Evolutionary conservation across 1,139 yeast species (phyloP).

Genomic region (Candida tropicalis): DNA sequence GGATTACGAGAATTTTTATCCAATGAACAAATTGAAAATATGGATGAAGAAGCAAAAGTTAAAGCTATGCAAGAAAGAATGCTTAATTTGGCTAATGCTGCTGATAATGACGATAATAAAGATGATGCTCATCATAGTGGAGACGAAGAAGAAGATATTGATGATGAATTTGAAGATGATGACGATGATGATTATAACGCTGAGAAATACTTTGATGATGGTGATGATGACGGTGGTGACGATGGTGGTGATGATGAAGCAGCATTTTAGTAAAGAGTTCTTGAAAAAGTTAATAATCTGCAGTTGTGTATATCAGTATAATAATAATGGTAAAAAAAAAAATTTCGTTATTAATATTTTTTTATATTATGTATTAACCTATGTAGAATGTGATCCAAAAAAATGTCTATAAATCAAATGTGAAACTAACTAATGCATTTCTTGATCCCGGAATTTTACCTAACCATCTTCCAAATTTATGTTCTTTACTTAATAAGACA

Average conservation of each 20-base stretch:
- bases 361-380: too few relatives aligned
- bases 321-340: not conserved
- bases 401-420: constrained; percentile 38
- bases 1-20: constrained; percentile 44
- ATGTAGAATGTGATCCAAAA: not conserved
- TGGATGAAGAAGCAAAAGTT: constrained; percentile 30
- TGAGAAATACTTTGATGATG: constrained; percentile 62
- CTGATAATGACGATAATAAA: constrained; percentile 42
- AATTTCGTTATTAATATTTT: constrained; percentile 2
- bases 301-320: not conserved
- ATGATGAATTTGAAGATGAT: constrained; percentile 64
- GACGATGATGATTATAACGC: constrained; percentile 67
- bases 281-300: too few relatives aligned
- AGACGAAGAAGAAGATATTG: constrained; percentile 47
- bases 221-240: constrained; percentile 78
- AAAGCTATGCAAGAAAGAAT: constrained; percentile 57
- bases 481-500: constrained; percentile 81
- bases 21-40: constrained; percentile 24
- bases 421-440: constrained; percentile 43
- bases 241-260: constrained; percentile 87
- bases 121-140: constrained; percentile 43
- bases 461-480: constrained; percentile 84
- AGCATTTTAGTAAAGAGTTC: constrained; percentile 53
- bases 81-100: constrained; percentile 64
- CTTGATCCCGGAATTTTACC: constrained; percentile 42